Base-by-base conservation (phyloP, 2,329 filamentous ascomycete species). In the Fusarium keratoplasticum region DNA sequence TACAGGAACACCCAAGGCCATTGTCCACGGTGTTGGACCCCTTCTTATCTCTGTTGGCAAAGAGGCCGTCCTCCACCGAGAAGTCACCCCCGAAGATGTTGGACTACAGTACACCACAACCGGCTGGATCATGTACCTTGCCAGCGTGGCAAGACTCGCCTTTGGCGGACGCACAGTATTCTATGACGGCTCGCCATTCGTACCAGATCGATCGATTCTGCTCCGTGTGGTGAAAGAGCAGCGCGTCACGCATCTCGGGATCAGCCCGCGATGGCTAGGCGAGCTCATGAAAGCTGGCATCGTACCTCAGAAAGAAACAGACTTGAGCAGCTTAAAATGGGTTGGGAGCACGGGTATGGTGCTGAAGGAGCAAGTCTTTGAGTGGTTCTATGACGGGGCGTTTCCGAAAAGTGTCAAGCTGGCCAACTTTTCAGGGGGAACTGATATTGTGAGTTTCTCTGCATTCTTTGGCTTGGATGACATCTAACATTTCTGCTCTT, bases 61-160 rank as follows among this genome's bases (percentile, higher is more conserved):
- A 79, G 94, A 97, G 80, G 85, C 84, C 1, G 81, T 80, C 4
- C 80, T 90, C 29, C 88, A 90, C 77, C 85, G 87, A 57, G 83
- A 84, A 31, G 66, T 82, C 5, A 79, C 73, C 0, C 75, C 83
- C 0, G 78, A 82, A n/a, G 83, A 82, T 50, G 84, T 89, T 2
- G 79, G 81, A 1, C 74, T 90, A 66, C 88, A 90, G 80, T 90
- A 88, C 78, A 90, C 91, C 1, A 93, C 91, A 0, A 95, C 93
- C 0, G 93, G 93, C 0, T 97, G 94, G 94, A 96, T 97, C 82
- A 97, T 97, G 94, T 96, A 96, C 79, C 84, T 95, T 10, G 83
- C 86, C 4, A 89, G 87, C 40, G 85, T 94, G 0, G 85, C 87
- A 22, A 84, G 86, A 5, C 84, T 96, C 9, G 76, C 92, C 1